Conservation (phyloP, 306 rosid genomes). For the Cercis canadensis region DNA sequence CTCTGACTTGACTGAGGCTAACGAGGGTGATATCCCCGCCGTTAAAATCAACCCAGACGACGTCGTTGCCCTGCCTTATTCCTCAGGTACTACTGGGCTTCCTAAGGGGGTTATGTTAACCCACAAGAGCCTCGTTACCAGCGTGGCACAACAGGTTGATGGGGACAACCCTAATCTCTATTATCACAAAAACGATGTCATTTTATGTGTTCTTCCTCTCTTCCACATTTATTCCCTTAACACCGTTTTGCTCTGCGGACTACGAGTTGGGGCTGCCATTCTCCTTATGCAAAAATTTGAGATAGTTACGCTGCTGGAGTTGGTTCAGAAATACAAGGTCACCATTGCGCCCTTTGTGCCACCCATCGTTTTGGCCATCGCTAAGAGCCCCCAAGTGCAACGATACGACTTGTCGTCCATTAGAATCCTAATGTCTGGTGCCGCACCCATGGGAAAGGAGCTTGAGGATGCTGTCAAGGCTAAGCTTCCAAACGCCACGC, state of each 20-base stretch:
- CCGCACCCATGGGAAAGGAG: slow-evolving; percentile 72
- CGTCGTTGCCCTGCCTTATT: slow-evolving; percentile 75
- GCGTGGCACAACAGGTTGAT: slow-evolving; percentile 78
- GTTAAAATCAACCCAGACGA: slow-evolving; percentile 67
- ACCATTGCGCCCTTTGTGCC: slow-evolving; percentile 56
- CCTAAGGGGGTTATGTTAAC: slow-evolving; percentile 82
- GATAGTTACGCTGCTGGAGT: slow-evolving; percentile 40
- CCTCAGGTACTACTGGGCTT: slow-evolving; percentile 79
- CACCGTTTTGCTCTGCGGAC: slow-evolving; percentile 61
- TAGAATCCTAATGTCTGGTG: slow-evolving; percentile 54
- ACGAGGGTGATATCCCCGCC: slow-evolving; percentile 49
- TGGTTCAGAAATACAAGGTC: slow-evolving; percentile 47
- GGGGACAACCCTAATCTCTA: slow-evolving; percentile 72
- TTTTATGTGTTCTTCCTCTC: slow-evolving; percentile 61
- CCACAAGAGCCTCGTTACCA: slow-evolving; percentile 64
- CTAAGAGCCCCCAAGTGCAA: slow-evolving; percentile 57
- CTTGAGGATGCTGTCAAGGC: slow-evolving; percentile 59
- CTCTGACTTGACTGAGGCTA: slow-evolving; percentile 42
- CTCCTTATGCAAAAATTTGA: slow-evolving; percentile 64
- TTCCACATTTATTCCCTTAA: slow-evolving; percentile 67
- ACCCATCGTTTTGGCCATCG: slow-evolving; percentile 56
- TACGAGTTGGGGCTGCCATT: slow-evolving; percentile 57
- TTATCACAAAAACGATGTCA: slow-evolving; percentile 47
- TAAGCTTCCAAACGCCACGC: slow-evolving; percentile 61
- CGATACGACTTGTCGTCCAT: slow-evolving; percentile 52